These are phyloP conservation scores for Corymbia maculata DNA, from an alignment of 345 rosid species.

Conservation along the genomic window DNA sequence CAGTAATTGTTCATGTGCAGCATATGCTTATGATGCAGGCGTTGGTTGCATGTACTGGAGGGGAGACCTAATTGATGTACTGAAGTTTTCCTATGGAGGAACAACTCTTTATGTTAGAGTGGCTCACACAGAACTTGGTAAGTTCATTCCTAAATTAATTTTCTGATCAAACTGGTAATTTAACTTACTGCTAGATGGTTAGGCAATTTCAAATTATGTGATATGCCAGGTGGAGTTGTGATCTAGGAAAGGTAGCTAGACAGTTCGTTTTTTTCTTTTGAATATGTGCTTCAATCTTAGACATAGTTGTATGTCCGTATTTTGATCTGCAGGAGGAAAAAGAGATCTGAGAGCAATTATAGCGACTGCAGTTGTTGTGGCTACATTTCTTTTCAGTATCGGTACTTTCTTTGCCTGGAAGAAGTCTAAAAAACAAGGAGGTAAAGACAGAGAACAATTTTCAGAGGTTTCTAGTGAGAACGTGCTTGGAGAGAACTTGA, in stretches of 20 bases:
- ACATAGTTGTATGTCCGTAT: background rate
- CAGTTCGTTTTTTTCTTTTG: background rate
- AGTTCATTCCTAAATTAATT: background rate
- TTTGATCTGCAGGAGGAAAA: background rate
- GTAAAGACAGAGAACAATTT: background rate
- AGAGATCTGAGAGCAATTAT: background rate
- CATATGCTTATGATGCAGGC: constrained; percentile 9
- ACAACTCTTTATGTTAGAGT: constrained; percentile 5
- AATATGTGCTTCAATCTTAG: background rate
- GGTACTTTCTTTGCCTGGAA: background rate
- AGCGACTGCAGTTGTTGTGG: background rate
- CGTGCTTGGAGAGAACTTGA: background rate
- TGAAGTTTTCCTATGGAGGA: background rate
- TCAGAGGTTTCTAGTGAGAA: background rate
- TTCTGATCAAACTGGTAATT: background rate
- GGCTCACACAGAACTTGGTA: constrained; percentile 5
- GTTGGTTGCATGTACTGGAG: constrained; percentile 16
- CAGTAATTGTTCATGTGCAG: constrained; percentile 16
- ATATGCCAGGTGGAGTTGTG: background rate
- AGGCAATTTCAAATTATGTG: background rate
- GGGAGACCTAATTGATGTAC: background rate
- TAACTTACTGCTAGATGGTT: background rate
- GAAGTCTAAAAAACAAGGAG: background rate
- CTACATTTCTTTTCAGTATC: background rate
- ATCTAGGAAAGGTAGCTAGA: background rate